These are phyloP conservation scores for Syncephalastrum sp. DNA, from an alignment of 371 early-diverging fungal genomes.

Conservation along the genomic window DNA sequence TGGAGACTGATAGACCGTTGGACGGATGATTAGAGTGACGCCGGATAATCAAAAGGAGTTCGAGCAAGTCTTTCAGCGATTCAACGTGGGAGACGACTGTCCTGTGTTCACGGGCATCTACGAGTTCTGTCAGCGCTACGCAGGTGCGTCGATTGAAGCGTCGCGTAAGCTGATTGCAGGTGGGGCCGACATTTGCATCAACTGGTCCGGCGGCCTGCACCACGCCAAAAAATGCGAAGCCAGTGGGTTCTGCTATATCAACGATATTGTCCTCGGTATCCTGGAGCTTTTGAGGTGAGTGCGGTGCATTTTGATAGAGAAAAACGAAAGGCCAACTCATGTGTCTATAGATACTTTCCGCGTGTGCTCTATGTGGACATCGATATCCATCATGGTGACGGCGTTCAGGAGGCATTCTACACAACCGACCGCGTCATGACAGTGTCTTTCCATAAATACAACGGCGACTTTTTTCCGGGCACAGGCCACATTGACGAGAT, in stretches of 20 bases:
- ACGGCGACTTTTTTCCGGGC: slow-evolving; percentile 92
- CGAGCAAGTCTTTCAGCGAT: slow-evolving; percentile 66
- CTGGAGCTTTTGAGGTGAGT: slow-evolving; percentile 77
- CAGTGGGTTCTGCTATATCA: slow-evolving; percentile 95
- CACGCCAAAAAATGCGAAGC: slow-evolving; percentile 95
- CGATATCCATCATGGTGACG: slow-evolving; percentile 97
- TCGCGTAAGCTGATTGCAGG: slow-evolving; percentile 78
- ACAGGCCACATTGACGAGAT: slow-evolving; percentile 87
- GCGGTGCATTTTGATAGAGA: not conserved
- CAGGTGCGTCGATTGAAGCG: slow-evolving; percentile 87
- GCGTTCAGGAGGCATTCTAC: slow-evolving; percentile 95
- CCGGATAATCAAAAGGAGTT: slow-evolving; percentile 84
- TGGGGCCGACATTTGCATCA: slow-evolving; percentile 83
- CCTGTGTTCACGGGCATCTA: slow-evolving; percentile 97
- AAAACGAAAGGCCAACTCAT: not conserved
- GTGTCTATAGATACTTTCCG: slow-evolving; percentile 54
- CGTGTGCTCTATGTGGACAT: slow-evolving; percentile 94
- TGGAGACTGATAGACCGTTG: not conserved
- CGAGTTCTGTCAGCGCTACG: slow-evolving; percentile 91
- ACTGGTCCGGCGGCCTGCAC: slow-evolving; percentile 97
- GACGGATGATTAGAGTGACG: slow-evolving; percentile 65
- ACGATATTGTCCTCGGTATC: slow-evolving; percentile 93
- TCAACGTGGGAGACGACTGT: slow-evolving; percentile 96
- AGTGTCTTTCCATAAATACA: slow-evolving; percentile 93
- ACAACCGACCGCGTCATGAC: slow-evolving; percentile 91